phyloP scores from a whole-genome alignment of 805 yeast species.

The Hanseniaspora valbyensis region DNA sequence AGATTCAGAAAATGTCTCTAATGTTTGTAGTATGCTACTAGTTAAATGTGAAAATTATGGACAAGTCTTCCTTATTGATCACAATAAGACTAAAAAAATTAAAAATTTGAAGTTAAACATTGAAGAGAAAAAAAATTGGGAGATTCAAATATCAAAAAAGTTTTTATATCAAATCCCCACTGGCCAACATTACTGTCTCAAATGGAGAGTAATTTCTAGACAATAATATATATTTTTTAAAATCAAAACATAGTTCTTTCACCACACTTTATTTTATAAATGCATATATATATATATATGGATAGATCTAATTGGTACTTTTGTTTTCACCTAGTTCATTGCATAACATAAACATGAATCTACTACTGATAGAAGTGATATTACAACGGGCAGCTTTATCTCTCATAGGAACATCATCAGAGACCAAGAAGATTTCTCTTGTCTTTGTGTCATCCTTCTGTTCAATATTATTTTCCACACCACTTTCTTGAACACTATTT shows the following conservation, averaged over 20 bases:
- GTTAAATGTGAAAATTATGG: not conserved
- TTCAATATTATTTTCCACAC: slow-evolving; percentile 6
- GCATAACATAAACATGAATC: slow-evolving; percentile 28
- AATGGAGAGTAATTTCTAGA: not conserved
- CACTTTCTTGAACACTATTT: slow-evolving; percentile 16
- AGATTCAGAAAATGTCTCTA: no score
- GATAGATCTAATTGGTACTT: slow-evolving; percentile 20
- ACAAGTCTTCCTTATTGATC: not conserved
- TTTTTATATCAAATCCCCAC: not conserved
- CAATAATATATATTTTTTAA: not conserved
- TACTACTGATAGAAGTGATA: slow-evolving; percentile 28
- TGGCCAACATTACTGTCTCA: not conserved
- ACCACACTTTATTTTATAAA: no score
- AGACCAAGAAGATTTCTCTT: slow-evolving; percentile 42
- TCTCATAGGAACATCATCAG: slow-evolving; percentile 67
- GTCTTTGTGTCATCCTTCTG: not conserved
- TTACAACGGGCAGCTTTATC: slow-evolving; percentile 38
- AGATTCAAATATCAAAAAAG: not conserved
- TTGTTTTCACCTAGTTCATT: slow-evolving; percentile 22
- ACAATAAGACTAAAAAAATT: not conserved
- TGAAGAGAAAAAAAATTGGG: not conserved
- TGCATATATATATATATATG: no score
- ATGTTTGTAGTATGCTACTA: not conserved
- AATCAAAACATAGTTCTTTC: not conserved
- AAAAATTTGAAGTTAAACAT: not conserved